Percentiles rank a stretch among this genome's conserved stretches.
Conservation (phyloP, 768 basidiomycete genomes). For the Amanita subjunquillea region DNA sequence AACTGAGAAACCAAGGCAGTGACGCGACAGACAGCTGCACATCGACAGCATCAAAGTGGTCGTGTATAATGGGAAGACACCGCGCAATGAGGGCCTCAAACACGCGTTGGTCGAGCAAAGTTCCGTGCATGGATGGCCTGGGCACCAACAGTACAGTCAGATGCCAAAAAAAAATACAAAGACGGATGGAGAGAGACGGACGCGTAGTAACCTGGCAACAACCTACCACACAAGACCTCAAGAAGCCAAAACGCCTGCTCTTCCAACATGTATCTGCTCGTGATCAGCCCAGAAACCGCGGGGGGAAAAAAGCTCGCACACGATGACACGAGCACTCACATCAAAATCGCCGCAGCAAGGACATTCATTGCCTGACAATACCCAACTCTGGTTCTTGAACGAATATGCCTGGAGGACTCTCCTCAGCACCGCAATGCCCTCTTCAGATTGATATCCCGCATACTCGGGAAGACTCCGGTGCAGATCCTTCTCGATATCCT, state of each 20-base stretch:
- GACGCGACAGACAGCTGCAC: slow-evolving; percentile 97
- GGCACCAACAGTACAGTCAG: too few species aligned
- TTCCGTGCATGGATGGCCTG: slow-evolving; percentile 98
- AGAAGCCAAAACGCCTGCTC: slow-evolving; percentile 98
- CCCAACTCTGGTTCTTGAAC: slow-evolving; percentile 86
- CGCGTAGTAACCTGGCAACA: slow-evolving; percentile 97
- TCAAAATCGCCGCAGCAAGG: slow-evolving; percentile 87
- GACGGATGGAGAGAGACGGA: slow-evolving; percentile 20
- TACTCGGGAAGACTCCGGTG: slow-evolving; percentile 96
- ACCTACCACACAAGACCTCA: slow-evolving; percentile 87
- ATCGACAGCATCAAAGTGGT: slow-evolving; percentile 84
- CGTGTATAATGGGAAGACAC: slow-evolving; percentile 87
- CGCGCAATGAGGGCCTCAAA: slow-evolving; percentile 90
- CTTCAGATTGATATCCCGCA: slow-evolving; percentile 86
- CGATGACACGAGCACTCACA: slow-evolving; percentile 35
- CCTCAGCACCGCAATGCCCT: slow-evolving; percentile 76
- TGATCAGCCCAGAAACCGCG: background rate
- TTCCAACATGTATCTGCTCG: slow-evolving; percentile 89
- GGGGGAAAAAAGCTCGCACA: too few species aligned
- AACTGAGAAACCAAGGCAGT: slow-evolving; percentile 94
- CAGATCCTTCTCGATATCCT: slow-evolving; percentile 98
- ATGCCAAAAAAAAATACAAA: too few species aligned
- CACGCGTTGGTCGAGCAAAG: slow-evolving; percentile 94
- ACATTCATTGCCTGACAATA: slow-evolving; percentile 99
- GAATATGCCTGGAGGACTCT: slow-evolving; percentile 93